Base-by-base conservation (phyloP, 768 basidiomycete genomes). In the Rhizopogon vulgaris region DNA sequence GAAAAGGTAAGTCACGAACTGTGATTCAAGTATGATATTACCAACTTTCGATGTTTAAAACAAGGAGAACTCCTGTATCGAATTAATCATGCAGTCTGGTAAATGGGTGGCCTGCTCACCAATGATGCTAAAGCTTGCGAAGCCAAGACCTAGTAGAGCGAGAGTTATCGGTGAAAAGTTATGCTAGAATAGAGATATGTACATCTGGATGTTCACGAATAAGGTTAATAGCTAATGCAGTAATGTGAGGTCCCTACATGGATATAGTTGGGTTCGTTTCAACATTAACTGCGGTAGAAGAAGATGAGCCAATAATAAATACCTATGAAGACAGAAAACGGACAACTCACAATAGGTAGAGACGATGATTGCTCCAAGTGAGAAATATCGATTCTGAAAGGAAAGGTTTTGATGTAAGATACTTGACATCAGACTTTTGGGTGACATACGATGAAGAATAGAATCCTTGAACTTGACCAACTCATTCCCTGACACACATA, bases 361-460 rank as follows among this genome's bases (percentile, higher is more conserved):
- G 42, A 24, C 7, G 24, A 46, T 41, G 37, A 40, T 46, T 14
- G 5, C 12, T 11, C 3, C 41, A 6, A 51, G 41, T 14, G 27
- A 27, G 27, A 45, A 51, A 36, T 51, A 51, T 18, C 50, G 41
- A 25, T 43, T 43, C 50, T 51, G 34, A 32, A 30, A n/a, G 17
- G 12, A 14, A 12, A 11, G 9, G 3, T 12, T 42, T 27, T 17
- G 3, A 8, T 36, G 27, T 15, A 18, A 14, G 15, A 4, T 4
- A 41, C n/a, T 4, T 4, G 18, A 22, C 4, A 34, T 10, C 3
- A 27, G 46, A 34, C 32, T 34, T 32, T 17, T 43, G 11, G 34
- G 34, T 9, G 6, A 45, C 32, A 24, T 24, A 36, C 50, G 15
- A 51, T 40, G 27, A 51, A 51, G 30, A 51, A 51, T 10, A 51